Percentiles rank a stretch among this genome's conserved stretches.
Evolutionary conservation across 129 eudicot genomes (phyloP).

Genomic region (Ambrosia trifida): DNA sequence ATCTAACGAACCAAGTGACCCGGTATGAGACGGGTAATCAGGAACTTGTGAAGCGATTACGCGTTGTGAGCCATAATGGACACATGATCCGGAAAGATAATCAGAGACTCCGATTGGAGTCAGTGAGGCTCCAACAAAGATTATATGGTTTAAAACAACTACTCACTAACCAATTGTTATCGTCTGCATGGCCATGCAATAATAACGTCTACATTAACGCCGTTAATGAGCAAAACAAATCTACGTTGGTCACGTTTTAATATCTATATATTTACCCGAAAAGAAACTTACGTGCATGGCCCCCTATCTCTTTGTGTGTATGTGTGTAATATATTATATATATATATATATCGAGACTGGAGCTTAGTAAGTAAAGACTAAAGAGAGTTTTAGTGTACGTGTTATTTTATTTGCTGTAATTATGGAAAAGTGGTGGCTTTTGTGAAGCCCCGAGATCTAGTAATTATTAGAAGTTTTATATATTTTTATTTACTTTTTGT

Average conservation of each 20-base stretch:
- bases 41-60: conserved; percentile 65
- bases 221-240: conserved; percentile 33
- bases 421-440: conserved; percentile 10
- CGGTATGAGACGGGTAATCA: conserved; percentile 42
- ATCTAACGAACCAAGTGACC: conserved; percentile 47
- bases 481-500: background rate
- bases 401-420: background rate
- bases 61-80: conserved; percentile 38
- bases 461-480: background rate
- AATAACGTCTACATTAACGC: conserved; percentile 24
- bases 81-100: conserved; percentile 52
- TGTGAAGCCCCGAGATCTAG: conserved; percentile 5
- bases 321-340: background rate
- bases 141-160: conserved; percentile 52
- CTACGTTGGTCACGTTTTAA: conserved; percentile 36
- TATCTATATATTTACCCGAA: background rate
- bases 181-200: conserved; percentile 65
- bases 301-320: background rate
- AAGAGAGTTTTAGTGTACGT: background rate
- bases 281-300: conserved; percentile 8
- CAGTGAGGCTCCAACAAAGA: conserved; percentile 46
- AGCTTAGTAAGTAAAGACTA: background rate
- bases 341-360: background rate
- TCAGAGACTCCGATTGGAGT: conserved; percentile 53
- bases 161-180: conserved; percentile 30